Evolutionary conservation across 2,329 filamentous ascomycete genomes (phyloP).

Genomic region (Biscogniauxia marginata): DNA sequence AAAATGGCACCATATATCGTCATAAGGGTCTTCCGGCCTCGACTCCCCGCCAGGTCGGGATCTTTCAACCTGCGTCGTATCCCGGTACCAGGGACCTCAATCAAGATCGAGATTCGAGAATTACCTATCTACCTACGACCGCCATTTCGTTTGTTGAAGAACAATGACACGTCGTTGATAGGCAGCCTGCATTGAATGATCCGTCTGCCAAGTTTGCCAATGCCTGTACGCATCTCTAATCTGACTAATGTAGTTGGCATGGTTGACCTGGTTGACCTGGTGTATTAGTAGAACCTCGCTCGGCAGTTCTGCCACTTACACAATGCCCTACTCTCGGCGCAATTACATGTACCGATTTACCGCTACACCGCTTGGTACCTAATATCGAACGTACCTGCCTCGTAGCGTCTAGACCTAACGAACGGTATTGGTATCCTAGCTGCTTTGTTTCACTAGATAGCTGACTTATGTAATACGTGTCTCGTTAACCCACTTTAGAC

Average conservation of each 20-base stretch:
- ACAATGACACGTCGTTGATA: background rate
- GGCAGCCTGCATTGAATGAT: background rate
- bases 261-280: background rate
- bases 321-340: background rate
- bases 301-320: background rate
- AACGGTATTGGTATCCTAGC: too few species aligned
- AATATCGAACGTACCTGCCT: too few species aligned
- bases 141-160: background rate
- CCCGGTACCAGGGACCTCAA: background rate
- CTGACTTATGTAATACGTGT: too few species aligned
- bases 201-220: too few species aligned
- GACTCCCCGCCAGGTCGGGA: background rate
- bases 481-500: too few species aligned
- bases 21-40: constrained; percentile 1
- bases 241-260: background rate
- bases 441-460: too few species aligned
- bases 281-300: background rate
- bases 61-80: background rate
- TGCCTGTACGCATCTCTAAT: background rate
- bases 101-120: background rate
- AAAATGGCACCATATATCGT: constrained; percentile 2
- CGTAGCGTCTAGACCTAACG: too few species aligned
- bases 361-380: too few species aligned
- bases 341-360: background rate
- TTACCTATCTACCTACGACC: background rate